Conservation (phyloP, 2,329 filamentous ascomycete species). For the Aspergillus brasiliensis region DNA sequence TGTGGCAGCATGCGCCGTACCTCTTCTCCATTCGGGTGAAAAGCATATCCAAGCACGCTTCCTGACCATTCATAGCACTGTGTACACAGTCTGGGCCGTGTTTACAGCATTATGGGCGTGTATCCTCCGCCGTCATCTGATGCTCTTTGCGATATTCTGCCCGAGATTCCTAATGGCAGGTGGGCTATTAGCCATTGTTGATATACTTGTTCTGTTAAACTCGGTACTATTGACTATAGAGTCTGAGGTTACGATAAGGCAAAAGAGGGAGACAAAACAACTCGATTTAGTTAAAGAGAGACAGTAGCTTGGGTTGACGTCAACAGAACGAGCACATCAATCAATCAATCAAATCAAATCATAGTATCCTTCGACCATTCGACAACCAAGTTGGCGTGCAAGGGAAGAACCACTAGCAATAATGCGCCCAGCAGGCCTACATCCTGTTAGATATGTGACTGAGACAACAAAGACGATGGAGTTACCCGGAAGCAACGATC, state of each 20-base stretch:
- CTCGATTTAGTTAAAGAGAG: neutral
- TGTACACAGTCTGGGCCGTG: slow-evolving; percentile 70
- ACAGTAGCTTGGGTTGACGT: neutral
- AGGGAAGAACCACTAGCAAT: neutral
- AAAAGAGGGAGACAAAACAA: neutral
- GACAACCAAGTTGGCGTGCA: neutral
- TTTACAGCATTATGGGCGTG: slow-evolving; percentile 85
- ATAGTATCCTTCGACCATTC: too few relatives aligned
- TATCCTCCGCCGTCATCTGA: slow-evolving; percentile 82
- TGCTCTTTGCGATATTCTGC: slow-evolving; percentile 92
- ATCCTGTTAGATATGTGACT: neutral
- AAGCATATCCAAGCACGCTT: slow-evolving; percentile 53
- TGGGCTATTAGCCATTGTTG: neutral
- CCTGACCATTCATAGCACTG: slow-evolving; percentile 65
- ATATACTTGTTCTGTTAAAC: neutral
- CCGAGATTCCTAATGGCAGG: slow-evolving; percentile 78
- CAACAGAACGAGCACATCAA: neutral
- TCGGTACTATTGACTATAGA: neutral
- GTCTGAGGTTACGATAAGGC: neutral
- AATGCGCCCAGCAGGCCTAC: slow-evolving; percentile 5
- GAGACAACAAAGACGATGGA: neutral
- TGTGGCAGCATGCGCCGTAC: slow-evolving; percentile 74
- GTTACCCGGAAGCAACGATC: neutral
- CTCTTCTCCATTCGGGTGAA: slow-evolving; percentile 64
- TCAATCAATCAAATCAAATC: neutral